A percentile compares a stretch with the other conserved stretches of the same genome.
phyloP scores from a whole-genome alignment of 306 rosid species.

The Sindora glabra region DNA sequence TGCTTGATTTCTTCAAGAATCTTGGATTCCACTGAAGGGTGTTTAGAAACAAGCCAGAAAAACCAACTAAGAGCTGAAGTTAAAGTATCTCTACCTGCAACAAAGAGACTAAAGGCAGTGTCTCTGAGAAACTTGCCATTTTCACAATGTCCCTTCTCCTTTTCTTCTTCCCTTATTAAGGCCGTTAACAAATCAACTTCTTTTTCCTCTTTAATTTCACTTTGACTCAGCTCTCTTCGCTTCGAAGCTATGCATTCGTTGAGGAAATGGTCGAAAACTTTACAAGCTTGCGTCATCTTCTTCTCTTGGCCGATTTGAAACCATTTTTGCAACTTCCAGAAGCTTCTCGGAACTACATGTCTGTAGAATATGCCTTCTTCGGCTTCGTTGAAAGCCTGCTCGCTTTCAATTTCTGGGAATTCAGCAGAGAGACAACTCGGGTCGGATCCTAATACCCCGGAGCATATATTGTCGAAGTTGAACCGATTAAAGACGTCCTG shows the following conservation, averaged over 20 bases:
- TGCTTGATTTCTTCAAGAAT: slow-evolving; percentile 33
- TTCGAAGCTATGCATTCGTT: slow-evolving; percentile 18
- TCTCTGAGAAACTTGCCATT: slow-evolving; percentile 40
- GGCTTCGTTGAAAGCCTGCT: slow-evolving; percentile 27
- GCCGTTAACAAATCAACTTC: slow-evolving; percentile 24
- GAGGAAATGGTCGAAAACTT: slow-evolving; percentile 24
- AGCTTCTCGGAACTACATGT: no score
- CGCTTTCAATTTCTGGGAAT: slow-evolving; percentile 16
- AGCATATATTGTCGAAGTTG: no score
- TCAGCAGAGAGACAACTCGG: no score
- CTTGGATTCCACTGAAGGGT: slow-evolving; percentile 35
- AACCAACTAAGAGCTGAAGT: slow-evolving; percentile 44
- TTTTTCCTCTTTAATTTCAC: background rate
- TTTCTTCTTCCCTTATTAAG: slow-evolving; percentile 9
- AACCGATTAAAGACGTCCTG: no score
- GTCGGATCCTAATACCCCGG: no score
- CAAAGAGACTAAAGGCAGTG: no score
- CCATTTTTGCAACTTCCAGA: slow-evolving; percentile 38
- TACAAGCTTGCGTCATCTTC: slow-evolving; percentile 15
- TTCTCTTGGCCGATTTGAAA: slow-evolving; percentile 34
- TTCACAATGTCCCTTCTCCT: background rate
- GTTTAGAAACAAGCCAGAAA: slow-evolving; percentile 34
- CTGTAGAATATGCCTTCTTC: slow-evolving; percentile 22
- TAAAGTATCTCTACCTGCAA: slow-evolving; percentile 39
- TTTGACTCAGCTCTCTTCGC: background rate